phyloP scores from a whole-genome alignment of 345 rosid species.

The Noccaea caerulescens region DNA sequence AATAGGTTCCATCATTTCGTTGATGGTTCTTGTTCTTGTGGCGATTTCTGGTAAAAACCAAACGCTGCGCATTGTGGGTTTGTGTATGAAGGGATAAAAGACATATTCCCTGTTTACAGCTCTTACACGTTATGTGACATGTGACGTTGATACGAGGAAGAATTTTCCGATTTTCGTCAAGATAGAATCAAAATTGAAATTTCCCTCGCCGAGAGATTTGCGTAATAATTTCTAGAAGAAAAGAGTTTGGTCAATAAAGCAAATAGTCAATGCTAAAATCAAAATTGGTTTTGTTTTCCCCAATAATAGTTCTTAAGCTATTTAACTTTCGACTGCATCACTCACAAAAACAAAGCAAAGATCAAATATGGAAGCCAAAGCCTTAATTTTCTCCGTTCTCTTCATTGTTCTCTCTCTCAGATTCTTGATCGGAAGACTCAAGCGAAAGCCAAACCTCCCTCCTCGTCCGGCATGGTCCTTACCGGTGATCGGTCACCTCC shows the following conservation, averaged over 20 bases:
- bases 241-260: neutral
- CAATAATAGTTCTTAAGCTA: neutral
- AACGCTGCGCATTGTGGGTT: too few relatives aligned
- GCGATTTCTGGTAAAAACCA: conserved; percentile 64
- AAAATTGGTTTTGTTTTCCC: neutral
- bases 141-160: neutral
- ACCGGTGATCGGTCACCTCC: conserved; percentile 44
- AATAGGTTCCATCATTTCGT: conserved; percentile 81
- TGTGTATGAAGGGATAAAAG: too few relatives aligned
- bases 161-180: conserved; percentile 1
- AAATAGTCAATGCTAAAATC: neutral
- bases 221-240: too few relatives aligned
- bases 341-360: neutral
- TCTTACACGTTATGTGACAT: neutral
- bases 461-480: conserved; percentile 48
- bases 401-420: conserved; percentile 1
- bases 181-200: conserved; percentile 11
- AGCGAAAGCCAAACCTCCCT: conserved; percentile 45
- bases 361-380: conserved; percentile 30
- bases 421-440: conserved; percentile 8
- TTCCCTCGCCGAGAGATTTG: neutral
- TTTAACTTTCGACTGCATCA: neutral
- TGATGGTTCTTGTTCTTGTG: conserved; percentile 72
- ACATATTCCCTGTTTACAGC: neutral
- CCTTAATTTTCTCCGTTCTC: conserved; percentile 20